A percentile compares a stretch with the other conserved stretches of the same genome.
These are phyloP conservation scores for Fimicolochytrium jonesii DNA, from an alignment of 192 early-diverging fungal species.

Conservation along the genomic window DNA sequence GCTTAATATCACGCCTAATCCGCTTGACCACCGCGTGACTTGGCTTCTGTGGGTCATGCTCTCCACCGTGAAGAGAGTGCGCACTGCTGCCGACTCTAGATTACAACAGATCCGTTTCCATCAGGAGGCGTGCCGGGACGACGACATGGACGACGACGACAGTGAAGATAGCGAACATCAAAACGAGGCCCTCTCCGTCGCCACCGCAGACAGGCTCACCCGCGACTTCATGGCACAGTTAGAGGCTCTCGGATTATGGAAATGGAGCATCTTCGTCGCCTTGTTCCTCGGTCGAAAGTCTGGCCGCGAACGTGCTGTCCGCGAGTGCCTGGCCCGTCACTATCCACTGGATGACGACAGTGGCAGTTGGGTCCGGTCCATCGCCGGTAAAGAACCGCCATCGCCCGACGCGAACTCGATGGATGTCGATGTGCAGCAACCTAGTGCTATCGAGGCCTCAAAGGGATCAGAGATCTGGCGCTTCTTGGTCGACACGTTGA, in stretches of 20 bases:
- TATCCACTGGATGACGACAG: constrained; percentile 39
- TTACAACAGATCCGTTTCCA: constrained; percentile 10
- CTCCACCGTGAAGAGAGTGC: constrained; percentile 33
- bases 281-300: constrained; percentile 55
- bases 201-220: constrained; percentile 44
- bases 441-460: no score
- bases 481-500: constrained; percentile 60
- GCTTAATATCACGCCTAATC: constrained; percentile 48
- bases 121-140: background rate
- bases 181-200: constrained; percentile 7
- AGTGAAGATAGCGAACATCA: background rate
- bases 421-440: constrained; percentile 24
- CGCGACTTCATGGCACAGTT: constrained; percentile 64
- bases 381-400: no score
- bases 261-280: constrained; percentile 78
- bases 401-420: background rate
- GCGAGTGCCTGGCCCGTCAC: constrained; percentile 29
- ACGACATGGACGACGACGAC: constrained; percentile 10
- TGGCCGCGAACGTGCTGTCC: constrained; percentile 46
- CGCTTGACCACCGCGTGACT: constrained; percentile 63
- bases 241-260: constrained; percentile 71
- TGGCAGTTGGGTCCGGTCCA: constrained; percentile 31
- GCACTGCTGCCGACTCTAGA: constrained; percentile 43
- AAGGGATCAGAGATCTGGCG: no score
- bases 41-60: constrained; percentile 64